These are phyloP conservation scores for Dictyostelium intermedium DNA, from an alignment of 78 protist species.

Conservation along the genomic window DNA sequence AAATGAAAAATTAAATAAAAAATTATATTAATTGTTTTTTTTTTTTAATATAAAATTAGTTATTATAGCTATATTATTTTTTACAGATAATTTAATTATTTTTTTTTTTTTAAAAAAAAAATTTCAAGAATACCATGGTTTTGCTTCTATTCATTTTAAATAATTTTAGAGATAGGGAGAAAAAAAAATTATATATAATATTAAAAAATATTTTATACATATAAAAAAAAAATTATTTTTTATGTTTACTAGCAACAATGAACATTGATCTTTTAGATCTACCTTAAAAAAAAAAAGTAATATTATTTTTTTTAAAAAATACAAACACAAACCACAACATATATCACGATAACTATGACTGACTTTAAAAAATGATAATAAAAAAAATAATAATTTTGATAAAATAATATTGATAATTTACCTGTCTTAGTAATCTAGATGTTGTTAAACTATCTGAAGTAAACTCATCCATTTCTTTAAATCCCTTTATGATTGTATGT, in stretches of 20 bases:
- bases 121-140: background rate
- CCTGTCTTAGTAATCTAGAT: constrained; percentile 19
- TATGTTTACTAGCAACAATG: background rate
- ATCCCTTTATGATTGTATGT: background rate
- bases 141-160: background rate
- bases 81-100: background rate
- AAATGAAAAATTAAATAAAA: too few relatives aligned
- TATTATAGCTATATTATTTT: background rate
- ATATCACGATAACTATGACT: background rate
- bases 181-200: too few relatives aligned
- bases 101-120: too few relatives aligned
- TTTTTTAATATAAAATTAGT: too few relatives aligned
- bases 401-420: background rate
- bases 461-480: background rate
- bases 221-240: too few relatives aligned
- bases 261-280: background rate
- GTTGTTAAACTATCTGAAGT: background rate
- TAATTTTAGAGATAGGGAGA: background rate
- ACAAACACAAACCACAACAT: background rate
- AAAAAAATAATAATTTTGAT: background rate
- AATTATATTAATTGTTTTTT: background rate
- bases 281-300: background rate
- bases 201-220: background rate
- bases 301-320: background rate
- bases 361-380: background rate